These are phyloP conservation scores for Tricholoma hemisulphureum DNA, from an alignment of 768 basidiomycete genomes.

Conservation along the genomic window DNA sequence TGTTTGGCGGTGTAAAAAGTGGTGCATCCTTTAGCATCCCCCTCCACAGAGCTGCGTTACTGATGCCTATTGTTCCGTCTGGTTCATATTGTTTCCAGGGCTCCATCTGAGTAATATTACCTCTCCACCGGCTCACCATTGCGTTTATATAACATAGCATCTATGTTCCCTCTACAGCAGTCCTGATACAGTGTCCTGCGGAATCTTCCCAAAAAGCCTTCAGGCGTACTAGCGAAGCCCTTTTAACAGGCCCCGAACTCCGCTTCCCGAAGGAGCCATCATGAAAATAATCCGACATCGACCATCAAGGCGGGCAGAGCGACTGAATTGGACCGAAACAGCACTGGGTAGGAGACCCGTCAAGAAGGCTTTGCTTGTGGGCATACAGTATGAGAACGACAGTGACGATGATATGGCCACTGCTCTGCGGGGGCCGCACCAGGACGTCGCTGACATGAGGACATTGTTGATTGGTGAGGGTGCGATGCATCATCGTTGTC, in stretches of 20 bases:
- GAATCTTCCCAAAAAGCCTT: neutral
- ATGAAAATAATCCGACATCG: constrained; percentile 16
- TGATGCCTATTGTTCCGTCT: neutral
- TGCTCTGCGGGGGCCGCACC: constrained; percentile 35
- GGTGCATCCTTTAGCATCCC: too few species aligned
- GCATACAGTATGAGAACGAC: constrained; percentile 30
- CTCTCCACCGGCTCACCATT: neutral
- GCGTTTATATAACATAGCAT: neutral
- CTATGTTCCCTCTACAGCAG: neutral
- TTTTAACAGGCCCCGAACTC: too few species aligned
- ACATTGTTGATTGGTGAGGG: constrained; percentile 37
- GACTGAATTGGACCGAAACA: constrained; percentile 5
- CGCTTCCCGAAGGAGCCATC: neutral
- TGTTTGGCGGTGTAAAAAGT: too few species aligned
- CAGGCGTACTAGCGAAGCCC: neutral
- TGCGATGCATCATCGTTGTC: neutral
- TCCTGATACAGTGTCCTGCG: neutral
- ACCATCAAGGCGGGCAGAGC: constrained; percentile 6
- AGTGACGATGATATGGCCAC: constrained; percentile 6
- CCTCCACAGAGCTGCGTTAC: too few species aligned
- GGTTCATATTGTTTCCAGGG: neutral
- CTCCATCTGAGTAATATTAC: neutral
- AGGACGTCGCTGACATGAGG: constrained; percentile 35
- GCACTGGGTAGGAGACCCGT: constrained; percentile 1
- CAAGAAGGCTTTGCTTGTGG: constrained; percentile 38